Evolutionary conservation across 768 basidiomycete species (phyloP), one percentile per base, ranked within the genome.

Genomic region (Macrolepiota fuliginosa): DNA sequence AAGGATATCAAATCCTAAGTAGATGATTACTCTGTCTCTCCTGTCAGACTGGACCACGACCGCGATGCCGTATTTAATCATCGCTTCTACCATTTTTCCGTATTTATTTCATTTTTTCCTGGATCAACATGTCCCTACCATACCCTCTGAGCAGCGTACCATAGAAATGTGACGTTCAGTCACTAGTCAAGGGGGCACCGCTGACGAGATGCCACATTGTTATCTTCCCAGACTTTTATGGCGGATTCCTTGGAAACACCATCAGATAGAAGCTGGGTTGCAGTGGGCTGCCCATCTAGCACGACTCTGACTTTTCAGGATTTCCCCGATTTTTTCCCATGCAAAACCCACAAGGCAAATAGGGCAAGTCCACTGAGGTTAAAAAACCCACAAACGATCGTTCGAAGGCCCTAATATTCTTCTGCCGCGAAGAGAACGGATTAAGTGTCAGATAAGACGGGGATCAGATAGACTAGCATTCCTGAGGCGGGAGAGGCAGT

Each of bases 361-460:
- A 7, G 19, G 53, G 54, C 47, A 36, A 45, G 17, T 19, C 29
- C 6, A n/a, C 15, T 36, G 29, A 19, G 29, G 29, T 7, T 12
- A 3, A 27, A 29, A 35, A 61, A 15, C 12, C 27, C 32, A 22
- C 50, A 15, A 6, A 54, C 19, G 19, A 39, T 17, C 15, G 24
- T 19, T 2, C 5, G 42, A 45, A 24, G 12, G 15, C 29, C 22
- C 15, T n/a, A 13, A 39, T 54, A 39, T n/a, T 29, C 35, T 49
- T 55, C 46, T 54, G 52, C 54, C 32, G 45, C 53, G 54, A 55
- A 55, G 17, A 61, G 46, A 39, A 27, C 53, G 53, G 59, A 47
- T 25, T 25, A 25, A 61, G 9, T 53, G 59, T 61, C 59, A 61
- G n/a, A 24, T 11, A 45, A 42, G 3, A 19, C 40, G 59, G 59